Conservation (phyloP, 2,329 filamentous ascomycete genomes). For the Ophiocordyceps robertsii region DNA sequence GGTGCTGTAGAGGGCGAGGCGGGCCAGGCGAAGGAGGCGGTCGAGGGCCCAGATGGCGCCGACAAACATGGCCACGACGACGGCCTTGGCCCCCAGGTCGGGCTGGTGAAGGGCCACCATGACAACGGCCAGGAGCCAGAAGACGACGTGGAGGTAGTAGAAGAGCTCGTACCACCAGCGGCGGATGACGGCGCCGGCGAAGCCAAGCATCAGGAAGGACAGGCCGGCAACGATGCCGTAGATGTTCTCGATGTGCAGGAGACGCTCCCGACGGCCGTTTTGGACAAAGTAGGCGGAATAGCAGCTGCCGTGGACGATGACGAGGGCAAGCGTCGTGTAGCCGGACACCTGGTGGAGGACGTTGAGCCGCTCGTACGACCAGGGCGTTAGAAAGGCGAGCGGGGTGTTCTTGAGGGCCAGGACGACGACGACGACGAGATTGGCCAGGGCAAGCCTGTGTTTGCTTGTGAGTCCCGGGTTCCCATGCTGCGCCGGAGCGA, state of each 20-base stretch:
- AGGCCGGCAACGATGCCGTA: constrained; percentile 34
- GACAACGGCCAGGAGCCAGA: constrained; percentile 34
- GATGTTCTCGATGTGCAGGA: constrained; percentile 25
- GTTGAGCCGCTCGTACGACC: constrained; percentile 46
- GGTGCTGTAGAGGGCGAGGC: constrained; percentile 28
- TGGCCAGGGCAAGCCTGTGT: constrained; percentile 25
- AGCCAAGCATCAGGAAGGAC: constrained; percentile 28
- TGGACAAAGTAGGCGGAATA: constrained; percentile 28
- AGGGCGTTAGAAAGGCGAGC: constrained; percentile 35
- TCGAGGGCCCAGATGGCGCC: constrained; percentile 37
- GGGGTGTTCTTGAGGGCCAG: constrained; percentile 46
- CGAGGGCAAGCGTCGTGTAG: constrained; percentile 30
- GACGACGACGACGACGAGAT: constrained; percentile 38
- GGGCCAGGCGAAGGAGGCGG: constrained; percentile 30
- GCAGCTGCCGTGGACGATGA: constrained; percentile 30
- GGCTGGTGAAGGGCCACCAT: constrained; percentile 39
- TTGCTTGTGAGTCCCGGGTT: background rate
- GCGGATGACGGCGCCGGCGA: constrained; percentile 28
- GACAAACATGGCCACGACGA: constrained; percentile 27
- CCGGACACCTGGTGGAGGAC: constrained; percentile 41
- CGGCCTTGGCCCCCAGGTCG: constrained; percentile 23
- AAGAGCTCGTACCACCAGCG: constrained; percentile 41
- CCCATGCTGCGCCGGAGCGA: background rate
- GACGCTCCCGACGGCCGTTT: constrained; percentile 11
- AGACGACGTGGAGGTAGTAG: constrained; percentile 36